Percentiles rank a stretch among this genome's conserved stretches.
Conservation (phyloP, 139 green algal genomes). For the Chlorella sp. region DNA sequence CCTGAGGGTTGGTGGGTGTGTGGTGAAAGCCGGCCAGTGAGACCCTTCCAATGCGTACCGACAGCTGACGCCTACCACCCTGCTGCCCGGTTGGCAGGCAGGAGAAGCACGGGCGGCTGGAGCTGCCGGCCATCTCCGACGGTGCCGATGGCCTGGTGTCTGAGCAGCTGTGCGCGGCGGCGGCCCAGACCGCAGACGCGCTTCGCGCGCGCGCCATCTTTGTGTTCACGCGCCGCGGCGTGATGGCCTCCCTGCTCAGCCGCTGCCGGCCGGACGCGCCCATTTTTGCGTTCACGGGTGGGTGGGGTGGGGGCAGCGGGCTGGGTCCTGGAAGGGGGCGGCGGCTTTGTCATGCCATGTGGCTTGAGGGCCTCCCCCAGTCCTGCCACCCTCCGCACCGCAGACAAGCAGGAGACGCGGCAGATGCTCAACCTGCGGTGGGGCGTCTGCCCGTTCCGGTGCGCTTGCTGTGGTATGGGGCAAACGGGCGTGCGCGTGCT, state of each 20-base stretch:
- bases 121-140: slow-evolving; percentile 57
- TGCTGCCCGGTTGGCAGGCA: slow-evolving; percentile 20
- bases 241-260: slow-evolving; percentile 81
- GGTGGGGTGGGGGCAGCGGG: neutral
- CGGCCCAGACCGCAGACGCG: slow-evolving; percentile 73
- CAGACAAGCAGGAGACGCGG: slow-evolving; percentile 65
- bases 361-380: neutral
- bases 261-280: slow-evolving; percentile 78
- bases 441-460: too few relatives aligned
- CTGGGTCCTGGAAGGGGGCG: neutral
- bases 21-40: too few relatives aligned
- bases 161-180: slow-evolving; percentile 76
- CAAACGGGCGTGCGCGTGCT: too few relatives aligned
- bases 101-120: slow-evolving; percentile 60
- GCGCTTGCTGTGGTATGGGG: too few relatives aligned
- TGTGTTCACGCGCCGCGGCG: slow-evolving; percentile 84
- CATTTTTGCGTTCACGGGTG: slow-evolving; percentile 90
- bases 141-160: slow-evolving; percentile 53
- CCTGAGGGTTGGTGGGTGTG: too few relatives aligned
- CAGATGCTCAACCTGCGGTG: slow-evolving; percentile 78
- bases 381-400: neutral
- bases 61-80: neutral
- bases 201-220: slow-evolving; percentile 69
- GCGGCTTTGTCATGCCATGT: too few relatives aligned
- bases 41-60: too few relatives aligned